These are phyloP conservation scores for Acarospora socialis DNA, from an alignment of 2,329 filamentous ascomycete genomes.

Conservation along the genomic window DNA sequence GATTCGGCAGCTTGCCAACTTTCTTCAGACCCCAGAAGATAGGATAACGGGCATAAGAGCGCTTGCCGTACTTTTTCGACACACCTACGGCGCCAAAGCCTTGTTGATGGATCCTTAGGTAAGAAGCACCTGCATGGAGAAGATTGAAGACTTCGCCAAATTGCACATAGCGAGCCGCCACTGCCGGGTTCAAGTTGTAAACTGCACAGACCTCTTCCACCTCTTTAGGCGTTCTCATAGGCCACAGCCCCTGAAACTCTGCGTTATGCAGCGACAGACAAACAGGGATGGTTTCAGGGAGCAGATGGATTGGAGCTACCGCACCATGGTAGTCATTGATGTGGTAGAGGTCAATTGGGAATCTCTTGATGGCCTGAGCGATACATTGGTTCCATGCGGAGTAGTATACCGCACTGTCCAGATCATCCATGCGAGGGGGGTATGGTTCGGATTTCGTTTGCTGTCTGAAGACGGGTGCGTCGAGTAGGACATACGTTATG, in stretches of 20 bases:
- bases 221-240: constrained; percentile 48
- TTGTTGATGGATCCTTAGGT: constrained; percentile 51
- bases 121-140: constrained; percentile 51
- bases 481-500: constrained; percentile 54
- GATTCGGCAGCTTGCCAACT: constrained; percentile 50
- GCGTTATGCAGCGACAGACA: constrained; percentile 55
- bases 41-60: constrained; percentile 51
- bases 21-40: constrained; percentile 54
- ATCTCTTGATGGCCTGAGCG: constrained; percentile 46
- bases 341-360: constrained; percentile 50
- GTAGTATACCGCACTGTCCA: constrained; percentile 54
- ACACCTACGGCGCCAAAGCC: constrained; percentile 56
- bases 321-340: constrained; percentile 54
- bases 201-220: constrained; percentile 49
- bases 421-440: constrained; percentile 54
- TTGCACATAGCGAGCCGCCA: constrained; percentile 48
- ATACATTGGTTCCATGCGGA: constrained; percentile 59
- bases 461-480: constrained; percentile 51
- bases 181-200: constrained; percentile 45
- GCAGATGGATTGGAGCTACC: constrained; percentile 48
- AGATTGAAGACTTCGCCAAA: constrained; percentile 58
- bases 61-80: constrained; percentile 53
- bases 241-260: constrained; percentile 56
- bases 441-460: constrained; percentile 51
- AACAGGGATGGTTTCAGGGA: constrained; percentile 47